Conservation (phyloP, 163 green algal genomes). For the Scenedesmus sp. region DNA sequence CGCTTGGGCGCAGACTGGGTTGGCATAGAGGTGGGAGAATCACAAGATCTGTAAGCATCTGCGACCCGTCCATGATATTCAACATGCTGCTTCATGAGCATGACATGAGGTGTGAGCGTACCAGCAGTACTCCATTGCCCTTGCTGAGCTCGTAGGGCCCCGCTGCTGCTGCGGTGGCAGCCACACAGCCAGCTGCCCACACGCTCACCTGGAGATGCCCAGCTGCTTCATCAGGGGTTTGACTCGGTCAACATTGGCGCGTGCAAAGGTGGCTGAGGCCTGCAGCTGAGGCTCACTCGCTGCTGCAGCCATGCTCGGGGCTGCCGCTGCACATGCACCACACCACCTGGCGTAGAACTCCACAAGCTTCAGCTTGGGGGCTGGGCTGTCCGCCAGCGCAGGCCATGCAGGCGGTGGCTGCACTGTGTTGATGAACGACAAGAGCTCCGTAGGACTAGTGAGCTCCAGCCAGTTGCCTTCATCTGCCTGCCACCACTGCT, state of each 20-base stretch:
- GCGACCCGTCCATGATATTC: too few relatives aligned
- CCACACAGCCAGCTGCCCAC: not conserved
- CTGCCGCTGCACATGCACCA: constrained; percentile 31
- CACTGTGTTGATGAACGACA: constrained; percentile 6
- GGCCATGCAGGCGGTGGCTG: constrained; percentile 32
- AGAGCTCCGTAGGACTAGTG: not conserved
- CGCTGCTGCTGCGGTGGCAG: too few relatives aligned
- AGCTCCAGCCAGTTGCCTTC: constrained; percentile 32
- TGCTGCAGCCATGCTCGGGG: constrained; percentile 38
- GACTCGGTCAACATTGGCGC: constrained; percentile 42
- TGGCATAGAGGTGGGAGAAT: too few relatives aligned
- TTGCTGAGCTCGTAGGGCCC: too few relatives aligned
- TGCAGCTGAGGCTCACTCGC: constrained; percentile 35
- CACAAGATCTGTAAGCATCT: too few relatives aligned
- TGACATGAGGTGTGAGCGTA: too few relatives aligned
- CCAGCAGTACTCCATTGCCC: too few relatives aligned
- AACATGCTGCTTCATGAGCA: too few relatives aligned
- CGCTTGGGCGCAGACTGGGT: too few relatives aligned
- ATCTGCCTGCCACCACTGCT: constrained; percentile 46
- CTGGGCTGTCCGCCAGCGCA: not conserved
- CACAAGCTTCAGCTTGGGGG: constrained; percentile 17
- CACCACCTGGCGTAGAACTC: constrained; percentile 54
- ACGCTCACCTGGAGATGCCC: constrained; percentile 16
- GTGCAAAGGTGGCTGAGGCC: constrained; percentile 27
- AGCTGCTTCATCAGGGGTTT: constrained; percentile 35